Percentiles rank a stretch among this genome's conserved stretches.
phyloP scores from a whole-genome alignment of 495 filamentous ascomycete species.

The Penicillium simplicissimum region DNA sequence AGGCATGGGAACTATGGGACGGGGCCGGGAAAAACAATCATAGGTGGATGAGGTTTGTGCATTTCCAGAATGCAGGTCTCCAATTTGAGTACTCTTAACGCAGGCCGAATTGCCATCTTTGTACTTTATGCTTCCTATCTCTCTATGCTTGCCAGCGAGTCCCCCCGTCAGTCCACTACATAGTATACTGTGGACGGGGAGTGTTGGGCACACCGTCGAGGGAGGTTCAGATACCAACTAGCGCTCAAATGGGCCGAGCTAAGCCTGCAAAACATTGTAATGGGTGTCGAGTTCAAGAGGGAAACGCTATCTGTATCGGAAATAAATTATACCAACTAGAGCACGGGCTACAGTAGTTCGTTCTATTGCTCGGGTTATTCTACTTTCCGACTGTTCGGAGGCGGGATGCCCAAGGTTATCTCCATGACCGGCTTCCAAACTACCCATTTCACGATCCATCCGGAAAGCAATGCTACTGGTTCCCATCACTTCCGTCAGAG shows the following conservation, averaged over 20 bases:
- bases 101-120: background rate
- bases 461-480: background rate
- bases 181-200: background rate
- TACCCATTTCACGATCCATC: background rate
- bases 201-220: background rate
- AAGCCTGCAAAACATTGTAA: slow-evolving; percentile 21
- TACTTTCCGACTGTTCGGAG: background rate
- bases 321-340: slow-evolving; percentile 1
- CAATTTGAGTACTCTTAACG: background rate
- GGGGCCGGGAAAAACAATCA: slow-evolving; percentile 11
- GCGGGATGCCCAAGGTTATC: background rate
- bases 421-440: background rate
- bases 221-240: background rate
- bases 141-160: background rate
- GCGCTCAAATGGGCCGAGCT: background rate
- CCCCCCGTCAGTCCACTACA: no score
- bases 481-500: background rate
- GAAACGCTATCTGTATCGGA: background rate
- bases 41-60: background rate
- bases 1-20: background rate
- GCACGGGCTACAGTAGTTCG: no score
- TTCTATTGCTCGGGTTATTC: background rate
- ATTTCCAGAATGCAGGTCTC: slow-evolving; percentile 3
- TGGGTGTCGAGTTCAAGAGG: background rate
- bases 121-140: background rate